Base-by-base conservation (phyloP, 169 alveolate species). In the Cryptosporidium muris region DNA sequence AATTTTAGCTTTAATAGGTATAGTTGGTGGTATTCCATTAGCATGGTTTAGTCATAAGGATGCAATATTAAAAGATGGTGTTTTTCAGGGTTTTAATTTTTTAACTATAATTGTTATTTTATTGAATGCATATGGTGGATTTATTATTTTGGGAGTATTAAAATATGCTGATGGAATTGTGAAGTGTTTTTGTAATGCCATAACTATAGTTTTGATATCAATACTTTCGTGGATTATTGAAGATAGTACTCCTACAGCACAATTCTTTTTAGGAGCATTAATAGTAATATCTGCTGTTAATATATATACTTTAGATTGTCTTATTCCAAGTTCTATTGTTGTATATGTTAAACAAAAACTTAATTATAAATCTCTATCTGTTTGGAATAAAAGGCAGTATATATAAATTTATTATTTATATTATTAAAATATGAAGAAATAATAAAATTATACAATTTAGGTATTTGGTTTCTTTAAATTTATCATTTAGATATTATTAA, bases 71-170 rank as follows among this genome's bases (percentile, higher is more conserved):
- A 74, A 43, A 4, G 67, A 74, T 12, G 85, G 85, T 45, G 38
- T 74, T 74, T 74, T 74, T 25, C 85, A 74, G 68, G 85, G 85
- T 12, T 74, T 74, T 25, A 45, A 66, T 58, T 48, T 52, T 54
- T 11, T 74, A 58, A 62, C 67, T 43, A 38, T 56, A 8, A 1
- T 74, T n/a, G 85, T 74, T 74, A 74, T 74, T 56, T 74, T 74
- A 48, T 38, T 74, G 40, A 74, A 74, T 74, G 85, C 85, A 3
- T 74, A 56, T 58, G 85, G 85, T 47, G 85, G 85, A 43, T 74
- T 74, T 47, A 74, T 74, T 40, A 68, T 74, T n/a, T 38, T 74
- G 37, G 85, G 85, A 4, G 85, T 74, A 12, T 47, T 74, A 6
- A 74, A 74, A 42, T 74, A 74, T 47, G 54, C 85, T 7, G 85